phyloP scores from a whole-genome alignment of 345 rosid genomes.

The Geranium brycei region DNA sequence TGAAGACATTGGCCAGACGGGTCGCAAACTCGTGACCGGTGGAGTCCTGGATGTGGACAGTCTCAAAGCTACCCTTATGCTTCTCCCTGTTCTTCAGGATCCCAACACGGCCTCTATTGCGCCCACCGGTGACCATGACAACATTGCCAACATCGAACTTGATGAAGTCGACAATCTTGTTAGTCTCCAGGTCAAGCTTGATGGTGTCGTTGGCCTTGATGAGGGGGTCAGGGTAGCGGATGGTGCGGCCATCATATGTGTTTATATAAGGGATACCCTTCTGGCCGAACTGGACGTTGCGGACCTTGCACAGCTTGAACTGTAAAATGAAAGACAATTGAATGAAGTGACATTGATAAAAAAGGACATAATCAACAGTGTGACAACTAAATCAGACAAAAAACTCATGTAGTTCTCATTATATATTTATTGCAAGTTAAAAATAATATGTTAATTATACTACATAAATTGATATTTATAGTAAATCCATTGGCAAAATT shows the following conservation, averaged over 20 bases:
- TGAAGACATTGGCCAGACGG: constrained; percentile 64
- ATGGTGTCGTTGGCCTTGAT: constrained; percentile 80
- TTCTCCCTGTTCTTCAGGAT: constrained; percentile 76
- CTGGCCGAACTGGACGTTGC: constrained; percentile 52
- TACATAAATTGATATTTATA: too few relatives aligned
- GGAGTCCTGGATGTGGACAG: constrained; percentile 65
- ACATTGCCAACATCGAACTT: constrained; percentile 82
- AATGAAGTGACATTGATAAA: background rate
- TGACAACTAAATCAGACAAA: too few relatives aligned
- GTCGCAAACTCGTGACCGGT: constrained; percentile 78
- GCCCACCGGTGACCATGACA: constrained; percentile 87
- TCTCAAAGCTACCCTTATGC: constrained; percentile 83
- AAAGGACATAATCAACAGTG: too few relatives aligned
- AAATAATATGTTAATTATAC: too few relatives aligned
- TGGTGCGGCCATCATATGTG: constrained; percentile 79
- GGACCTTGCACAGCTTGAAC: constrained; percentile 85
- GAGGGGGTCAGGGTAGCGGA: constrained; percentile 82
- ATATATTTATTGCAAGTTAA: too few relatives aligned
- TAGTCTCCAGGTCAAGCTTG: constrained; percentile 63
- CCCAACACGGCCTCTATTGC: constrained; percentile 84
- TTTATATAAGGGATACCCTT: constrained; percentile 76
- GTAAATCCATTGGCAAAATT: too few relatives aligned
- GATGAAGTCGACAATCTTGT: constrained; percentile 68
- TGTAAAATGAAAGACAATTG: constrained; percentile 17
- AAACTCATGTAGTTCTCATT: too few relatives aligned